These are phyloP conservation scores for Puya raimondii DNA, from an alignment of 176 grass and related monocot genomes.

Conservation along the genomic window DNA sequence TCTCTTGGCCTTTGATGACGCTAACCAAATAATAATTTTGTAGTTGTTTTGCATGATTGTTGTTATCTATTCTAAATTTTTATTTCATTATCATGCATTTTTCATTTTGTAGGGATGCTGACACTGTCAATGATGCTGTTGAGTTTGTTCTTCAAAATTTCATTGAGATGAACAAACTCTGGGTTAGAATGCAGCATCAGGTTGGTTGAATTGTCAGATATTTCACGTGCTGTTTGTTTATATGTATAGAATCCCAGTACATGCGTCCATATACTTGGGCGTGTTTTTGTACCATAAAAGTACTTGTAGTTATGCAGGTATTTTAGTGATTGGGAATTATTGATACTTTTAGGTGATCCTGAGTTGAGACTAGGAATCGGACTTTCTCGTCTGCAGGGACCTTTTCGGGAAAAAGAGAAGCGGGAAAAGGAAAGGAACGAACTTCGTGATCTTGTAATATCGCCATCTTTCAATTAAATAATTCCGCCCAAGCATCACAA, in stretches of 20 bases:
- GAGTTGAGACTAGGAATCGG: constrained; percentile 22
- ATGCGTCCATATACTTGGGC: constrained; percentile 12
- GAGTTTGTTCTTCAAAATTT: constrained; percentile 99
- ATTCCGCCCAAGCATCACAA: neutral
- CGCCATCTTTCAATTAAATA: neutral
- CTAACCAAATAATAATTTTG: too few relatives aligned
- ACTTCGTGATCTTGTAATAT: constrained; percentile 91
- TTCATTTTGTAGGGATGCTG: constrained; percentile 44
- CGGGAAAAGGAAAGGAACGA: constrained; percentile 87
- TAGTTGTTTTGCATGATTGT: neutral
- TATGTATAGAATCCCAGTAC: constrained; percentile 14
- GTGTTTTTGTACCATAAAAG: constrained; percentile 6
- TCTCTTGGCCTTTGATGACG: too few relatives aligned
- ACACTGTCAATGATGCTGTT: constrained; percentile 84
- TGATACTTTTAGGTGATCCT: constrained; percentile 13
- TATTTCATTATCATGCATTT: constrained; percentile 11
- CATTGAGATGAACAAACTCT: constrained; percentile 98
- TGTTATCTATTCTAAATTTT: neutral
- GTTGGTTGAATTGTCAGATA: constrained; percentile 33
- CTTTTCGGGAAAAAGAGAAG: constrained; percentile 76
- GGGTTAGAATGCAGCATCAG: constrained; percentile 99
- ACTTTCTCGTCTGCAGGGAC: constrained; percentile 61
- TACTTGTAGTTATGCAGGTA: constrained; percentile 12
- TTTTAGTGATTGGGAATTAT: constrained; percentile 11
- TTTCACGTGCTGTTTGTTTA: constrained; percentile 9